Evolutionary conservation across 1,139 yeast genomes (phyloP), one percentile per base, ranked within the genome.

Genomic region (Kurtzmaniella quercitrusa): DNA sequence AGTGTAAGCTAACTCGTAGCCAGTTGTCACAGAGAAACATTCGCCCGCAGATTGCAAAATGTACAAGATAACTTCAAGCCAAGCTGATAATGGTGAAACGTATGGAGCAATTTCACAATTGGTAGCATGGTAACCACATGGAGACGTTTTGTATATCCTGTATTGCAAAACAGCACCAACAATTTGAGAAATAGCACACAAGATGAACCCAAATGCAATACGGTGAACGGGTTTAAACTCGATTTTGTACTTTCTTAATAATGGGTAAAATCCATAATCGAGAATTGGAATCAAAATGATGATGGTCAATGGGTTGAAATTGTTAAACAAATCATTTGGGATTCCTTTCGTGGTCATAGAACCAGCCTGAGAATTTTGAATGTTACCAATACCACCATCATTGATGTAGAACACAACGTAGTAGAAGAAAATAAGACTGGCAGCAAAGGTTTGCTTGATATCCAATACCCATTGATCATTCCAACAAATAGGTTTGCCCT

Each of bases 281-380:
- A 79, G 70, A 46, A 83, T 67, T 46, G 90, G 90, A 51, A 83
- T 81, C 51, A 81, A 65, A 21, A 82, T 64, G 51, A 83, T 78
- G 48, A 83, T 79, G 17, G 87, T 77, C 51, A 84, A 68, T 29
- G 89, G 85, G 57, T 83, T 83, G 61, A 84, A 79, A 51, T 81
- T 82, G 59, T 74, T 77, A 60, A 82, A 77, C 57, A 83, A 71
- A 68, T 82, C 90, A 55, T 83, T 83, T 50, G 90, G 90, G 49
- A 83, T 77, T 45, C 88, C 87, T 43, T 80, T 71, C 25, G 81
- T 71, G 27, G 76, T 66, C 85, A 83, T 79, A 29, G 84, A 74
- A 45, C 82, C 83, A 39, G 87, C 82, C 56, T 81, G 85, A 8
- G 82, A 79, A 46, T 78, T 80, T 59, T 80, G 81, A 44, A 80